phyloP scores from a whole-genome alignment of 306 rosid genomes.

The Ammopiptanthus mongolicus region DNA sequence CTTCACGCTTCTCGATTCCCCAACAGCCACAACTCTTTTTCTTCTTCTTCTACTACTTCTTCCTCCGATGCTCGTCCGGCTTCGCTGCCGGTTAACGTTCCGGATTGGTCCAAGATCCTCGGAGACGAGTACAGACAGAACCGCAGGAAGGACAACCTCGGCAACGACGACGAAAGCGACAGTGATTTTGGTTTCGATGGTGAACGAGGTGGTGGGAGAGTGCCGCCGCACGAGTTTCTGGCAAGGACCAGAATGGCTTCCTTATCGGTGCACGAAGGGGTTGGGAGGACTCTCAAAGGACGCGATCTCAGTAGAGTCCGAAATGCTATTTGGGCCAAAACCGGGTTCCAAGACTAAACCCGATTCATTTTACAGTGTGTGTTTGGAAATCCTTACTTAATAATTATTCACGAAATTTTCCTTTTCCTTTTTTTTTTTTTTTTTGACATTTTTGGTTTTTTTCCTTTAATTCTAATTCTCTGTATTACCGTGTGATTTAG shows the following conservation, averaged over 20 bases:
- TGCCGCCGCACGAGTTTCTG: conserved; percentile 88
- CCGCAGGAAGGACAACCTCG: conserved; percentile 20
- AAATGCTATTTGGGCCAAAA: conserved; percentile 86
- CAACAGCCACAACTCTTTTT: conserved; percentile 5
- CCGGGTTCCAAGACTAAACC: conserved; percentile 66
- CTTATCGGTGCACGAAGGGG: conserved; percentile 84
- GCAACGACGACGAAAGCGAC: conserved; percentile 23
- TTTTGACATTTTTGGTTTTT: neutral
- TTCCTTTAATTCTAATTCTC: neutral
- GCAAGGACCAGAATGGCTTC: conserved; percentile 81
- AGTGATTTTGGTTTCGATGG: conserved; percentile 31
- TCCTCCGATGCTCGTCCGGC: conserved; percentile 33
- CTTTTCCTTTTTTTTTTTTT: neutral
- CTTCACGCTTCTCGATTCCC: conserved; percentile 22
- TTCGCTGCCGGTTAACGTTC: conserved; percentile 71
- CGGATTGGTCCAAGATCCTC: conserved; percentile 88
- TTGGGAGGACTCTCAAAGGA: conserved; percentile 85
- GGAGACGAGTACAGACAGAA: conserved; percentile 56
- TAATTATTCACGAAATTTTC: neutral
- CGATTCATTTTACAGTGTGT: no score
- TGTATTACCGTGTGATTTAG: neutral
- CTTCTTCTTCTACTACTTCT: neutral
- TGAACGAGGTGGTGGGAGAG: conserved; percentile 15
- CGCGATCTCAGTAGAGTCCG: conserved; percentile 87
- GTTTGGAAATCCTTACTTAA: no score